phyloP scores from a whole-genome alignment of 768 basidiomycete species.

The Hebeloma cylindrosporum region DNA sequence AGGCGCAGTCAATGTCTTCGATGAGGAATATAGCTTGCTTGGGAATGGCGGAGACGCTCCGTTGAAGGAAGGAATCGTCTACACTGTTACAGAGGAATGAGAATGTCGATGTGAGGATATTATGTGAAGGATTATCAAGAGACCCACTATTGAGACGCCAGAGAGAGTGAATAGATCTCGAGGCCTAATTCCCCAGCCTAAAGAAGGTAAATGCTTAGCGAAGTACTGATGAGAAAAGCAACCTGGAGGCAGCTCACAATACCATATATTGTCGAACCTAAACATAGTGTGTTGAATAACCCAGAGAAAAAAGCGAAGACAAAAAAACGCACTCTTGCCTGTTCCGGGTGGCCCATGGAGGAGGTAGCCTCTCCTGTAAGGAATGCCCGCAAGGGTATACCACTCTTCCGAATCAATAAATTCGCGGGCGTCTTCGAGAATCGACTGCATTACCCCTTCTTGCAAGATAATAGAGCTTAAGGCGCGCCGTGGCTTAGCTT shows the following conservation, averaged over 20 bases:
- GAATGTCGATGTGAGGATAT: background rate
- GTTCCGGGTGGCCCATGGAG: constrained; percentile 62
- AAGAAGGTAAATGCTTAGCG: background rate
- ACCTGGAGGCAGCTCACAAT: constrained; percentile 41
- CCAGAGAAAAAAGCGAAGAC: background rate
- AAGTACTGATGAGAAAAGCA: background rate
- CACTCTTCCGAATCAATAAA: constrained; percentile 56
- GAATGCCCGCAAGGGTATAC: constrained; percentile 58
- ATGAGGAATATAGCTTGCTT: constrained; percentile 57
- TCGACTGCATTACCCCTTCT: constrained; percentile 43
- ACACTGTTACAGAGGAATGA: constrained; percentile 32
- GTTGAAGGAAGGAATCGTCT: constrained; percentile 49
- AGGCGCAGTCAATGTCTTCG: constrained; percentile 63
- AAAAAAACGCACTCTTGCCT: constrained; percentile 50
- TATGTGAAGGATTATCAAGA: background rate
- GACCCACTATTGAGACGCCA: constrained; percentile 47
- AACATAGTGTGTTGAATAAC: constrained; percentile 14
- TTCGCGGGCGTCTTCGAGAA: constrained; percentile 52
- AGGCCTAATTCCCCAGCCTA: constrained; percentile 63
- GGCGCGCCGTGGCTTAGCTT: constrained; percentile 47
- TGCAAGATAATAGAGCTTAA: constrained; percentile 55
- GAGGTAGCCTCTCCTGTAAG: constrained; percentile 56
- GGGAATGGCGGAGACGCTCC: constrained; percentile 46
- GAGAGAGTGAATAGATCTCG: constrained; percentile 74
- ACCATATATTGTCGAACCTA: constrained; percentile 55